phyloP scores from a whole-genome alignment of 495 filamentous ascomycete species.

The Talaromyces ruber region DNA sequence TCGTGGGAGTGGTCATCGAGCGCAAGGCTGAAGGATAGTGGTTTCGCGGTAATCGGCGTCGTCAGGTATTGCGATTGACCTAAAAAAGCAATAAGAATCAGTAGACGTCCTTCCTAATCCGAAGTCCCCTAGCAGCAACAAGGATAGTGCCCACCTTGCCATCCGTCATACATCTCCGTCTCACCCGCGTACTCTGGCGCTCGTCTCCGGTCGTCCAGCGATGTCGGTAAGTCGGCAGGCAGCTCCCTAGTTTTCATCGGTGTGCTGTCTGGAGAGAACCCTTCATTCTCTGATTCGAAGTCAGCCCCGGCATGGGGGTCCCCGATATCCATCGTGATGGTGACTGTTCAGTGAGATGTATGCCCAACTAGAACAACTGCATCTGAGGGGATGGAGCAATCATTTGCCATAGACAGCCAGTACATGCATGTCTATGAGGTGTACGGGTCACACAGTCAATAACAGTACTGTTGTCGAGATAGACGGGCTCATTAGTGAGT shows the following conservation, averaged over 20 bases:
- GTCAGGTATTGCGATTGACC: slow-evolving; percentile 93
- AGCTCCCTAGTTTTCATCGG: slow-evolving; percentile 34
- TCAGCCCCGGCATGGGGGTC: slow-evolving; percentile 29
- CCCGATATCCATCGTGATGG: slow-evolving; percentile 28
- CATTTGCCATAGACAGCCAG: not conserved
- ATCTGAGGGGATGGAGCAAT: not conserved
- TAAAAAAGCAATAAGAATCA: slow-evolving; percentile 21
- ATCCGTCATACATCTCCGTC: slow-evolving; percentile 97
- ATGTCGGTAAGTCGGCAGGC: slow-evolving; percentile 81
- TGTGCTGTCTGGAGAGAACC: slow-evolving; percentile 10
- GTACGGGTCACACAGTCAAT: not conserved
- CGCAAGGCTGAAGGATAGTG: slow-evolving; percentile 74
- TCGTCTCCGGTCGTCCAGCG: slow-evolving; percentile 77
- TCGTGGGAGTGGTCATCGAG: slow-evolving; percentile 59
- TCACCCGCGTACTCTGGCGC: slow-evolving; percentile 53
- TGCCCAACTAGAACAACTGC: slow-evolving; percentile 4
- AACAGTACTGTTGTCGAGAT: not conserved
- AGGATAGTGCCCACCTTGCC: slow-evolving; percentile 67
- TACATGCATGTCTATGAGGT: not conserved
- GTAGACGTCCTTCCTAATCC: not conserved
- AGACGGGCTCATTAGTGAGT: too few relatives aligned
- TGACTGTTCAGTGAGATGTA: slow-evolving; percentile 9
- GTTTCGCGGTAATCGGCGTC: slow-evolving; percentile 72
- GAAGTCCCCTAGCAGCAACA: not conserved
- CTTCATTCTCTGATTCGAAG: slow-evolving; percentile 17